Evolutionary conservation across 2,329 filamentous ascomycete genomes (phyloP).

Genomic region (Penicillium sp.): DNA sequence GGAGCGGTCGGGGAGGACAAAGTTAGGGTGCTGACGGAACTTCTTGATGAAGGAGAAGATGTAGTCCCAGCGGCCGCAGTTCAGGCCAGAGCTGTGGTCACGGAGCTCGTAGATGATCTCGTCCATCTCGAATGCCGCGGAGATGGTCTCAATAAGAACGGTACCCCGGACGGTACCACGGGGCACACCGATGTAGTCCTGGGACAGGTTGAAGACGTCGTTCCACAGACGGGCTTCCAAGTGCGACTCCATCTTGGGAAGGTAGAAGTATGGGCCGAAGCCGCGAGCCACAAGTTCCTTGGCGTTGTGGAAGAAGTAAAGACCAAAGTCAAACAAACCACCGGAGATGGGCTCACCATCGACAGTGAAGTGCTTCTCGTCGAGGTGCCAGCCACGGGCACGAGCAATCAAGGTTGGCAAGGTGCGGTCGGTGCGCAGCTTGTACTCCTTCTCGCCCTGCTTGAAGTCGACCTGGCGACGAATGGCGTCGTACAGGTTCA

Average conservation of each 20-base stretch:
- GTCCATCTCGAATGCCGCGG: conserved; percentile 98
- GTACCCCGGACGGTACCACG: conserved; percentile 91
- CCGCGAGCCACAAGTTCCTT: conserved; percentile 78
- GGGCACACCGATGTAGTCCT: conserved; percentile 85
- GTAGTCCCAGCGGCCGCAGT: conserved; percentile 99
- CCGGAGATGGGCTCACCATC: conserved; percentile 93
- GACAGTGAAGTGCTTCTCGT: conserved; percentile 96
- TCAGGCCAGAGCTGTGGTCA: conserved; percentile 91
- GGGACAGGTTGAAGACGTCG: conserved; percentile 90
- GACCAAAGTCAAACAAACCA: conserved; percentile 89
- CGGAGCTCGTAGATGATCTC: conserved; percentile 99
- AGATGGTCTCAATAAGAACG: conserved; percentile 95
- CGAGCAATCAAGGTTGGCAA: conserved; percentile 89
- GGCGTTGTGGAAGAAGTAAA: conserved; percentile 99
- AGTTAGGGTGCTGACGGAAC: conserved; percentile 90
- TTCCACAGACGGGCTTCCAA: conserved; percentile 97
- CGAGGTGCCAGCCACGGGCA: conserved; percentile 93
- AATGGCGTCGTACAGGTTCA: conserved; percentile 95
- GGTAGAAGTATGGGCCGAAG: conserved; percentile 91
- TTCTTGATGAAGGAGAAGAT: conserved; percentile 99
- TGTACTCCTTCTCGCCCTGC: conserved; percentile 92
- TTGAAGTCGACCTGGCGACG: conserved; percentile 94
- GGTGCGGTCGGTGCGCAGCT: conserved; percentile 82
- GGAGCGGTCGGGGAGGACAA: conserved; percentile 86
- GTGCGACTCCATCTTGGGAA: conserved; percentile 97